A percentile compares a stretch with the other conserved stretches of the same genome.
Conservation (phyloP, 768 basidiomycete genomes). For the Stropharia rugosoannulata region DNA sequence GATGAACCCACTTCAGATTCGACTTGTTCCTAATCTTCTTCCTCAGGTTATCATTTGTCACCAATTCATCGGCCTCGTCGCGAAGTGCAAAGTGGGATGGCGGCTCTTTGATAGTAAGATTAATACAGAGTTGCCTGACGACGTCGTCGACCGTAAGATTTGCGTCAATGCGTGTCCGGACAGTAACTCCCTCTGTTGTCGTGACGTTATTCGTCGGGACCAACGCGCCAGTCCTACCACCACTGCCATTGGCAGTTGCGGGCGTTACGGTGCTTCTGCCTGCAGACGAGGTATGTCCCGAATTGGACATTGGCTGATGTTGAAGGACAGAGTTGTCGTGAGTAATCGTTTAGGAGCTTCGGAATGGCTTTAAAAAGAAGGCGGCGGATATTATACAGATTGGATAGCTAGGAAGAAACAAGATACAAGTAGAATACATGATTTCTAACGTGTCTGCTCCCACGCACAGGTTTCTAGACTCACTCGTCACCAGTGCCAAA, state of each 20-base stretch:
- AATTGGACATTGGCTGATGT: constrained; percentile 26
- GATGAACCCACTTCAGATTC: constrained; percentile 64
- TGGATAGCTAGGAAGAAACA: constrained; percentile 12
- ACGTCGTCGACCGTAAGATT: constrained; percentile 84
- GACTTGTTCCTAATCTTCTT: constrained; percentile 78
- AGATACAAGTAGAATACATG: constrained; percentile 14
- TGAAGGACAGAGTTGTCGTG: not conserved
- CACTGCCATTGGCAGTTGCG: constrained; percentile 36
- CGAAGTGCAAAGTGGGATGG: constrained; percentile 74
- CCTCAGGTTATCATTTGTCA: constrained; percentile 85
- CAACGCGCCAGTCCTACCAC: constrained; percentile 43
- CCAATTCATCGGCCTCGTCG: constrained; percentile 79
- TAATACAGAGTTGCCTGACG: constrained; percentile 78
- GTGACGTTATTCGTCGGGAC: constrained; percentile 86
- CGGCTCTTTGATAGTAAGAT: constrained; percentile 75
- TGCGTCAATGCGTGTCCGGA: constrained; percentile 83
- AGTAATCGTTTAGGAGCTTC: not conserved
- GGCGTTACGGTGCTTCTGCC: constrained; percentile 29
- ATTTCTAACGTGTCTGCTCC: constrained; percentile 14
- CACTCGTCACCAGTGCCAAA: constrained; percentile 10
- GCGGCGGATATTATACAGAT: constrained; percentile 7
- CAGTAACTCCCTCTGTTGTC: constrained; percentile 69
- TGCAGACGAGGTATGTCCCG: constrained; percentile 22
- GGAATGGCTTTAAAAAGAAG: not conserved
- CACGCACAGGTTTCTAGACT: constrained; percentile 13